Base-by-base conservation (phyloP, 108 stramenopile species). In the Cyclotella kingstonii region DNA sequence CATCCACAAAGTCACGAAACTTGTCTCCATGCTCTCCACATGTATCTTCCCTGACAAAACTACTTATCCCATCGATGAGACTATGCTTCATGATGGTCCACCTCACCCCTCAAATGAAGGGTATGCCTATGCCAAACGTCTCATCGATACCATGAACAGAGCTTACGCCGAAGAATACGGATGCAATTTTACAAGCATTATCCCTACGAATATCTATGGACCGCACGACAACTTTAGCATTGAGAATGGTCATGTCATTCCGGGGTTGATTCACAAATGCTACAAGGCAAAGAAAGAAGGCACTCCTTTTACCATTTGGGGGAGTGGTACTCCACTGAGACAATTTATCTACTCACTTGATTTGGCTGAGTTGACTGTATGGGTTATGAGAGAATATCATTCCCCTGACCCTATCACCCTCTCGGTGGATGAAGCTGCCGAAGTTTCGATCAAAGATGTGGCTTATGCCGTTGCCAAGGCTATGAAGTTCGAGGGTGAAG, bases 21-120 rank as follows among this genome's bases (percentile, higher is more conserved):
- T 99, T 19, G 98, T 99, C 31, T 90, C 90, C 67, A 94, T 95
- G 74, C 81, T 99, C 43, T 89, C 86, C 39, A 99, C 98, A 19
- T 98, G 98, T 81, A 94, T 99, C 80, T 99, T 98, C 83, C 98
- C 98, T 34, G 97, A 98, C 84, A 98, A 99, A 84, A 98, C 96
- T 28, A 95, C 94, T 40, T 99, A 96, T 75, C 98, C 98, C 48
- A 99, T 99, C 60, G 95, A 99, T 67, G 98, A 99, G 80, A 97
- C 96, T 66, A 99, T 98, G 98, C 75, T 98, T 21, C 97, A 98
- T 84, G 78, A 94, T 63, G 98, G 98, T 14, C 95, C 98, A 22
- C 98, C 98, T 15, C 98, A 99, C 68, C 68, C 81, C 29, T 81
- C 80, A 68, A 99, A 99, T 76, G 98, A 96, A 66, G 93, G 95